Base-by-base conservation (phyloP, 2,329 filamentous ascomycete genomes). In the Calonectria crousiana region DNA sequence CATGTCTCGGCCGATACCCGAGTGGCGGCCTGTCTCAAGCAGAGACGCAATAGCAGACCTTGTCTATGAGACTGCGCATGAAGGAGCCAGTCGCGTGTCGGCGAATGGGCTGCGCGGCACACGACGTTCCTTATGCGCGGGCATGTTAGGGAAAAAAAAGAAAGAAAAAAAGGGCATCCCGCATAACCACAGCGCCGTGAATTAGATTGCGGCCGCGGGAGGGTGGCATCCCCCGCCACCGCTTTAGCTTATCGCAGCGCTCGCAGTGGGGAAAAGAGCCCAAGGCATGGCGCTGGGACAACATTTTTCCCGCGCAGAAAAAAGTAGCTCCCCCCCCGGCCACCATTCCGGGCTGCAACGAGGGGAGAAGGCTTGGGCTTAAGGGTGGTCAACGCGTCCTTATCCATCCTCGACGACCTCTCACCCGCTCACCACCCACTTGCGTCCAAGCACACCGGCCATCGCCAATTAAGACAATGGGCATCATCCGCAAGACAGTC, bases 401-500 rank as follows among this genome's bases (percentile, higher is more conserved):
- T 67, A 73, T 36, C 68, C 8, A 34, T 2, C 32, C 32, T 34
- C 32, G 10, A 34, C 32, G 10, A 34, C 32, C 8, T 34, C 32
- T 11, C 32, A 11, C 10, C 32, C 32, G 8, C 10, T 34, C 10
- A 9, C 32, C 32, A 34, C 32, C 32, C 32, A 11, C 32, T 34
- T 34, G 32, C 30, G 30, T 32, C 30, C 30, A 32, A 34, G 8
- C 8, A 34, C 32, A 11, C 32, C 32, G 16, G 41, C 41, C 41
- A 20, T 41, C 41, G 41, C 41, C 41, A 44, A 44, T 23, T 3
- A 23, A 47, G 3, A 79, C 60, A n/a, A 92, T 92, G 90, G 89
- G 89, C n/a, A 80, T 92, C 77, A 83, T 91, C 67, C 85, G 84
- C 49, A 87, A 88, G 76, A 84, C 88, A 3, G 76, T 88, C 64